Evolutionary conservation across 108 stramenopile species (phyloP).

Genomic region (Chaetoceros tenuissimus): DNA sequence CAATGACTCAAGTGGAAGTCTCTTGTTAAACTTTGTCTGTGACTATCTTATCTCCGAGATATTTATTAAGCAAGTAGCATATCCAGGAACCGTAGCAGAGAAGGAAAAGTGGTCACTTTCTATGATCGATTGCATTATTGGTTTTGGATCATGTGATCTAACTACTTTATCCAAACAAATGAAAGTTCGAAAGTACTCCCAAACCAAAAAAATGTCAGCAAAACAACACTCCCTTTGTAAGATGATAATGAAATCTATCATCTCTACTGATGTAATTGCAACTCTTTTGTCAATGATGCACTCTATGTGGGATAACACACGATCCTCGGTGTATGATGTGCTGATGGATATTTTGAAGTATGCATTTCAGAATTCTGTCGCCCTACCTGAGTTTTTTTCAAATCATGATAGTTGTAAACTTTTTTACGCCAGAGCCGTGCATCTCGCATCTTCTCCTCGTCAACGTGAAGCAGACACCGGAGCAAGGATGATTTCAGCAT

Average conservation of each 20-base stretch:
- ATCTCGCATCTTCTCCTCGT: conserved; percentile 48
- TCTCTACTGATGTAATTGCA: conserved; percentile 25
- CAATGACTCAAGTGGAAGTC: background rate
- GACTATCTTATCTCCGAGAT: conserved; percentile 39
- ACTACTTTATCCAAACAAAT: conserved; percentile 1
- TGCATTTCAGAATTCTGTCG: background rate
- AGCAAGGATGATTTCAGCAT: conserved; percentile 32
- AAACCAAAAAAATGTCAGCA: conserved; percentile 17
- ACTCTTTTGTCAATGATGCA: conserved; percentile 31
- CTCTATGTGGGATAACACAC: conserved; percentile 48
- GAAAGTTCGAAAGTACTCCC: conserved; percentile 7
- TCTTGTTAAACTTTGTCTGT: conserved; percentile 21
- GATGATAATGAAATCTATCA: conserved; percentile 14
- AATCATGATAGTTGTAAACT: background rate
- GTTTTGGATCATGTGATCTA: conserved; percentile 26
- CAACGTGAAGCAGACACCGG: conserved; percentile 64
- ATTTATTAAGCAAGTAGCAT: conserved; percentile 20
- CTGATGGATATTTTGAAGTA: conserved; percentile 1
- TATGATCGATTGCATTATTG: conserved; percentile 22
- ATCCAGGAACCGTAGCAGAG: conserved; percentile 43
- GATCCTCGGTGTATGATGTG: conserved; percentile 17
- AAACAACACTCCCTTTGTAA: conserved; percentile 3
- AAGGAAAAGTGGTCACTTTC: conserved; percentile 37
- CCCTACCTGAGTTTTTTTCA: background rate
- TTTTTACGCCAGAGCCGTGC: conserved; percentile 23